Base-by-base conservation (phyloP, 352 stramenopile genomes). In the Phytopythium vexans region DNA sequence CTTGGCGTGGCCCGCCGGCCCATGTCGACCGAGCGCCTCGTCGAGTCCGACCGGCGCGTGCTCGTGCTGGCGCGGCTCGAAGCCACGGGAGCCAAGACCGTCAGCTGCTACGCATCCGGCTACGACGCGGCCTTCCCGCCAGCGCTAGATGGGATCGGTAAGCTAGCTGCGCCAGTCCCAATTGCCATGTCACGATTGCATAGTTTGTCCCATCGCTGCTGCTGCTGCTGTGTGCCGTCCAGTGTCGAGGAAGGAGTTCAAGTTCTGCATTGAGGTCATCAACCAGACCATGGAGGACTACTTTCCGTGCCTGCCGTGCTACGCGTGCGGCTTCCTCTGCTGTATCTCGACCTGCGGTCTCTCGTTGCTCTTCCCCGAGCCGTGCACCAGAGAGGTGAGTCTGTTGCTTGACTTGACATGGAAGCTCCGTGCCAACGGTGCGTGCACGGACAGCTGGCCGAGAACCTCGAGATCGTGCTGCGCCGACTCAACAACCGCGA, bases 281-380 rank as follows among this genome's bases (percentile, higher is more conserved):
- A 91, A 91, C 60, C 75, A 89, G 56, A 88, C 74, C 0, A 57
- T 83, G 14, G 75, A 86, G 21, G 77, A 91, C 63, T 89, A 84
- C 51, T 91, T 82, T 51, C 75, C 77, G 40, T 89, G 81, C 49
- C 49, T 82, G 2, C 74, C 80, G n/a, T 89, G 80, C 66, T 91
- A 86, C 32, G 72, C 67, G 3, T 82, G 72, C 47, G 77, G 71
- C 32, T 91, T 87, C 52, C 49, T 91, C 16, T 86, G 77, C 62
- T 91, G 81, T 41, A 68, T 87, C 45, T 62, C 68, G 16, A 80
- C 77, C 11, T 70, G 81, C 21, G 81, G 81, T 4, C 38, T 89
- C 10, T 91, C 81, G 15, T 60, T 88, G 15, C 60, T 83, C 35
- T 66, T 83, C 14, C 66, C 64, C 1, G 77, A 91, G 54, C 77